Conservation (phyloP, 2,329 filamentous ascomycete species). For the Paecilomyces fulvus region DNA sequence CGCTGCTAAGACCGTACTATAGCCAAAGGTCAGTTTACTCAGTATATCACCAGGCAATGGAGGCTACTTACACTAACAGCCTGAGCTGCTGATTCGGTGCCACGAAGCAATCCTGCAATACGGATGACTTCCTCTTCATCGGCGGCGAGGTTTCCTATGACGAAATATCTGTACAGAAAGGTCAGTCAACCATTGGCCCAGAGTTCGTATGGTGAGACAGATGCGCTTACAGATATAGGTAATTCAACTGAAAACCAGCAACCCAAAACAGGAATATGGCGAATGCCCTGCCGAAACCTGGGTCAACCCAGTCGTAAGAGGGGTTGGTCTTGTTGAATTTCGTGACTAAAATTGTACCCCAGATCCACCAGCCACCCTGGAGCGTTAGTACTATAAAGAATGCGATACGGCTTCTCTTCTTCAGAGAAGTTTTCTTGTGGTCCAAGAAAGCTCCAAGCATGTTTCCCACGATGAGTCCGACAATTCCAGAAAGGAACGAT, state of each 20-base stretch:
- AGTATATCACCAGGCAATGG: background rate
- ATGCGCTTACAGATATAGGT: slow-evolving; percentile 54
- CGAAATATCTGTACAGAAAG: slow-evolving; percentile 50
- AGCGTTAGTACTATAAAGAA: slow-evolving; percentile 45
- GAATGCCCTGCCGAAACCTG: slow-evolving; percentile 59
- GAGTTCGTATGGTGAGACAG: background rate
- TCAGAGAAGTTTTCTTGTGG: slow-evolving; percentile 46
- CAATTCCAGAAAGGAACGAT: slow-evolving; percentile 61
- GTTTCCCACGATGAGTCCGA: slow-evolving; percentile 58
- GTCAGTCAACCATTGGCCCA: background rate
- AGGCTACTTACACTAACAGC: slow-evolving; percentile 48
- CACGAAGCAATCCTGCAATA: slow-evolving; percentile 58
- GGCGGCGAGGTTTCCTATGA: slow-evolving; percentile 57
- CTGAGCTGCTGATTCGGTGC: slow-evolving; percentile 65
- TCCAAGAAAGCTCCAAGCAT: slow-evolving; percentile 59
- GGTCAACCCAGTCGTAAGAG: slow-evolving; percentile 56
- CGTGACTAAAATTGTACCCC: slow-evolving; percentile 58
- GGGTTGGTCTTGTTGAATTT: slow-evolving; percentile 50
- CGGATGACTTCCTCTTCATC: slow-evolving; percentile 58
- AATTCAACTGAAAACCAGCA: slow-evolving; percentile 63
- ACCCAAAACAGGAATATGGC: slow-evolving; percentile 60
- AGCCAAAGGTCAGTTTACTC: background rate
- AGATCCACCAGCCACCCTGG: slow-evolving; percentile 65
- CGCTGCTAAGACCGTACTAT: slow-evolving; percentile 55
- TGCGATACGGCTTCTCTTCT: slow-evolving; percentile 44